Evolutionary conservation across 2,329 filamentous ascomycete genomes (phyloP).

Genomic region (Emmonsiellopsis sp.): DNA sequence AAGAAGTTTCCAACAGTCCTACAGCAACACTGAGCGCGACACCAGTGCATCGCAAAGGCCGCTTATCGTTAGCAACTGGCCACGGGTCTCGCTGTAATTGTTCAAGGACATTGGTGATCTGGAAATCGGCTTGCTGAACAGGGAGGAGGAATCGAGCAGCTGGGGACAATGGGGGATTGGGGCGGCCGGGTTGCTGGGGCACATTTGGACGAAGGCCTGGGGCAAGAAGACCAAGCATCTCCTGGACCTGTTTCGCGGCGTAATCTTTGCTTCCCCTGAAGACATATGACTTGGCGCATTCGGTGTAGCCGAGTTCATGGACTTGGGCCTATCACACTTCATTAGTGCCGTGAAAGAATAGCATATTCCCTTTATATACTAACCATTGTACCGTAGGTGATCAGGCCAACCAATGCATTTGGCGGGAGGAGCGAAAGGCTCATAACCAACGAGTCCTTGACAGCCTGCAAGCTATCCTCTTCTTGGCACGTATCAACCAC

Average conservation of each 20-base stretch:
- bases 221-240: constrained; percentile 84
- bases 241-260: constrained; percentile 95
- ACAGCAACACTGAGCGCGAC: constrained; percentile 94
- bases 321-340: constrained; percentile 62
- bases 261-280: constrained; percentile 98
- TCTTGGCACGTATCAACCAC: constrained; percentile 63
- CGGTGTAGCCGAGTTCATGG: constrained; percentile 94
- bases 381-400: constrained; percentile 82
- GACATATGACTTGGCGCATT: constrained; percentile 97
- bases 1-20: constrained; percentile 84
- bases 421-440: constrained; percentile 55
- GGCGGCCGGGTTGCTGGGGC: constrained; percentile 65
- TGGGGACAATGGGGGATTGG: constrained; percentile 65
- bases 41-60: constrained; percentile 83
- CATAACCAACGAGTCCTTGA: constrained; percentile 60
- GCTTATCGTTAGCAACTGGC: constrained; percentile 90
- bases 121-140: constrained; percentile 91
- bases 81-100: constrained; percentile 94
- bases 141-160: constrained; percentile 86
- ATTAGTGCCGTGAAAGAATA: not conserved
- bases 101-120: constrained; percentile 92
- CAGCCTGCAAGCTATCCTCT: constrained; percentile 57
- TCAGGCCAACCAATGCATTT: constrained; percentile 55
- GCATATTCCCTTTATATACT: not conserved
- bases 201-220: constrained; percentile 64